These are phyloP conservation scores for Vigna trinervia DNA, from an alignment of 306 rosid species.

Conservation along the genomic window DNA sequence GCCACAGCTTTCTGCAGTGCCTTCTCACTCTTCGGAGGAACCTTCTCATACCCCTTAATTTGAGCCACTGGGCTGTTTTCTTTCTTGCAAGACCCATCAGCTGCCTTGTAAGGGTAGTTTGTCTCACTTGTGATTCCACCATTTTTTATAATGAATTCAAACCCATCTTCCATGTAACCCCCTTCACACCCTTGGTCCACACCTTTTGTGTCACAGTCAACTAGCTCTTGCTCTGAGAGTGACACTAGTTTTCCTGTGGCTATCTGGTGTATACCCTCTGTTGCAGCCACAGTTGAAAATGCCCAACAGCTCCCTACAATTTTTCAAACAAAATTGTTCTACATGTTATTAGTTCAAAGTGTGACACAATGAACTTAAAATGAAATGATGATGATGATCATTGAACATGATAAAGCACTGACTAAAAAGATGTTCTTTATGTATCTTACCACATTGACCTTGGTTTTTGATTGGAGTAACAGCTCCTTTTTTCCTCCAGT, in stretches of 20 bases:
- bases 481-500: slow-evolving; percentile 53
- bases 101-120: slow-evolving; percentile 47
- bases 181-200: slow-evolving; percentile 45
- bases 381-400: no score
- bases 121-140: slow-evolving; percentile 47
- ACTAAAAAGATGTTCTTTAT: not conserved
- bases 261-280: slow-evolving; percentile 32
- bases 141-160: slow-evolving; percentile 43
- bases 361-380: not conserved
- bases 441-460: slow-evolving; percentile 54
- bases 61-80: not conserved
- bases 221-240: slow-evolving; percentile 29
- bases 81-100: slow-evolving; percentile 38
- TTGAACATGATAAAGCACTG: not conserved
- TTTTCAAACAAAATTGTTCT: not conserved
- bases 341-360: not conserved
- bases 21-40: slow-evolving; percentile 35
- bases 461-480: slow-evolving; percentile 53
- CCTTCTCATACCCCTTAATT: slow-evolving; percentile 48
- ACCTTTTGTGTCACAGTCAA: not conserved
- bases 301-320: slow-evolving; percentile 36
- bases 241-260: slow-evolving; percentile 19
- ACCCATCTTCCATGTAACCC: slow-evolving; percentile 47
- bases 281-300: slow-evolving; percentile 29
- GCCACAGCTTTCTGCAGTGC: slow-evolving; percentile 44